Evolutionary conservation across 1,139 yeast genomes (phyloP).

Genomic region (Candida labiduridarum): DNA sequence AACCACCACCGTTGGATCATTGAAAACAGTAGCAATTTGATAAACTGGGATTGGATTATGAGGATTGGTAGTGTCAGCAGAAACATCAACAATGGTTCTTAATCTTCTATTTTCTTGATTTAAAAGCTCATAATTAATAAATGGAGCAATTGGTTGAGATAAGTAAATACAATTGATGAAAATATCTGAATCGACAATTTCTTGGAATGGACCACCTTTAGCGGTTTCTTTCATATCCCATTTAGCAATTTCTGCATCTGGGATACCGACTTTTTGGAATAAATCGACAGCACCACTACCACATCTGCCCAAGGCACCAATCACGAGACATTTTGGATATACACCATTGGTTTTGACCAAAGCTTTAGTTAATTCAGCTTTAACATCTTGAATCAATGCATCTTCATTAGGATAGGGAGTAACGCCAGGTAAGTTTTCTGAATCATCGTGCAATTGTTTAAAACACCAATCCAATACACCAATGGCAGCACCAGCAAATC

Average conservation of each 20-base stretch:
- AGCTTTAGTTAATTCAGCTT: conserved; percentile 61
- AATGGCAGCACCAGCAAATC: conserved; percentile 98
- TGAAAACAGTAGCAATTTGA: conserved; percentile 83
- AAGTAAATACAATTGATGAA: conserved; percentile 95
- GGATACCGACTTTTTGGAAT: conserved; percentile 81
- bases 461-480: conserved; percentile 95
- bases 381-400: conserved; percentile 70
- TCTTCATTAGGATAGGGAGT: conserved; percentile 82
- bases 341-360: conserved; percentile 60
- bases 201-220: conserved; percentile 95
- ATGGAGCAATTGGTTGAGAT: conserved; percentile 92
- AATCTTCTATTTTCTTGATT: conserved; percentile 69
- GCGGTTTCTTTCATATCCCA: conserved; percentile 99
- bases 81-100: conserved; percentile 92
- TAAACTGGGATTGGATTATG: conserved; percentile 97
- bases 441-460: conserved; percentile 71
- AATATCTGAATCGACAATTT: conserved; percentile 84
- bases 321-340: conserved; percentile 79
- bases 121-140: conserved; percentile 69
- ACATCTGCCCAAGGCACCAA: conserved; percentile 98
- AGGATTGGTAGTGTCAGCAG: conserved; percentile 98
- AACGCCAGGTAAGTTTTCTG: conserved; percentile 71
- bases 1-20: conserved; percentile 86
- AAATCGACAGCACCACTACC: conserved; percentile 97
- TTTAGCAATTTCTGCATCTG: conserved; percentile 77